These are phyloP conservation scores for Nitzschia sp. DNA, from an alignment of 108 stramenopile species.

Conservation along the genomic window DNA sequence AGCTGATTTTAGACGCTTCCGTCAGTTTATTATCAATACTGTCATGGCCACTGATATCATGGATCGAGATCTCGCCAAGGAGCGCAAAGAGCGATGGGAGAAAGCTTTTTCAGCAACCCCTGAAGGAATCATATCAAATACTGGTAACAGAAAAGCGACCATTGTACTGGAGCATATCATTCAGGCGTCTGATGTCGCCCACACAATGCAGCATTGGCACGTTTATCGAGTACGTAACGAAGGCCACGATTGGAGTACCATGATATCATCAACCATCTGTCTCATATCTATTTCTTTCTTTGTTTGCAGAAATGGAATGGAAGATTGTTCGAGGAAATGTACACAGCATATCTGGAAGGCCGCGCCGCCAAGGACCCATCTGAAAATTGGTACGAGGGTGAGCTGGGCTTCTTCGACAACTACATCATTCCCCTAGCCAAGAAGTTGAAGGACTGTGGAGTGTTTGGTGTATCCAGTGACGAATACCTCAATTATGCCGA, in stretches of 20 bases:
- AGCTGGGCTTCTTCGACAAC: not conserved
- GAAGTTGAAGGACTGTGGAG: not conserved
- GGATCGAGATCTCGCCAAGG: constrained; percentile 23
- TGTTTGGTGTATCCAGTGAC: not conserved
- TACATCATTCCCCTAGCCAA: constrained; percentile 5
- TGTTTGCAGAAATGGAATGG: not conserved
- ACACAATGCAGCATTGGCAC: constrained; percentile 29
- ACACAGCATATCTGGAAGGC: constrained; percentile 3
- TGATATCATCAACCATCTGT: no score
- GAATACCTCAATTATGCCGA: constrained; percentile 1
- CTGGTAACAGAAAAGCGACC: constrained; percentile 32
- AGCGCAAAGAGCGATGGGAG: constrained; percentile 41
- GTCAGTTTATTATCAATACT: constrained; percentile 40
- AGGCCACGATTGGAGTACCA: no score
- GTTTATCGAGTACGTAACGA: not conserved
- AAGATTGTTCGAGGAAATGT: not conserved
- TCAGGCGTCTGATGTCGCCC: constrained; percentile 51
- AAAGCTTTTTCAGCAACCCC: constrained; percentile 26
- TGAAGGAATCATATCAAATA: not conserved
- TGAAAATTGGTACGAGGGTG: not conserved
- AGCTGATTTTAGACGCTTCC: constrained; percentile 37
- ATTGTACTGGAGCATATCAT: constrained; percentile 58
- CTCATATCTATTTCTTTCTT: no score
- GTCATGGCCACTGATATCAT: constrained; percentile 58
- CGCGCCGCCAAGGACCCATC: not conserved